Conservation (phyloP, 495 filamentous ascomycete species). For the Astrothelium subdiscretum region DNA sequence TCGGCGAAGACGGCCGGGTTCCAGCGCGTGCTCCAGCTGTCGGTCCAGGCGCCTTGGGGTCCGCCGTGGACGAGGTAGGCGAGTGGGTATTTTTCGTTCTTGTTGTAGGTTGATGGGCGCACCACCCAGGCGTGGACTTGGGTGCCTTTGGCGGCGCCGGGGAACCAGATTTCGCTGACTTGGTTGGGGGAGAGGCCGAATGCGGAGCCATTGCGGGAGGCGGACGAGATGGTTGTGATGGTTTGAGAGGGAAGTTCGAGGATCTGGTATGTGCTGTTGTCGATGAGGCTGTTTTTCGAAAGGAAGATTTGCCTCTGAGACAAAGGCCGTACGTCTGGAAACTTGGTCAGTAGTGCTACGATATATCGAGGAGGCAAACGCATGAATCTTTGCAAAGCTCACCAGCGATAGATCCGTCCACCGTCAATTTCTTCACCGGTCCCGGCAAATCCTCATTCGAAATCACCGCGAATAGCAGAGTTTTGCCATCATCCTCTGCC, state of each 20-base stretch:
- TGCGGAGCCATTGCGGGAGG: conserved; percentile 50
- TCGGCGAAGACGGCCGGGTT: conserved; percentile 44
- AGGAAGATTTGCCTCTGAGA: conserved; percentile 23
- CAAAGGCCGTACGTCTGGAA: conserved; percentile 12
- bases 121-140: conserved; percentile 48
- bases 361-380: background rate
- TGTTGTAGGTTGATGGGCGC: conserved; percentile 37
- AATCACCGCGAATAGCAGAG: conserved; percentile 1
- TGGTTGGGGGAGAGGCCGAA: conserved; percentile 44
- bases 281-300: conserved; percentile 26
- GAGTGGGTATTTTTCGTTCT: conserved; percentile 39
- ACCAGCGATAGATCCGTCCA: background rate
- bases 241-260: conserved; percentile 7
- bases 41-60: conserved; percentile 38
- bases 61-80: conserved; percentile 42
- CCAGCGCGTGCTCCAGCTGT: conserved; percentile 42
- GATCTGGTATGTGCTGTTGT: conserved; percentile 26
- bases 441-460: background rate
- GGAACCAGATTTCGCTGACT: conserved; percentile 33
- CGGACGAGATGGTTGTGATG: conserved; percentile 24
- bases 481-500: background rate
- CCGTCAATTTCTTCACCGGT: conserved; percentile 8
- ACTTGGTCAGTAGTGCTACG: background rate
- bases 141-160: conserved; percentile 21
- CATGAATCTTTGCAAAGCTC: background rate